Base-by-base conservation (phyloP, 2,329 filamentous ascomycete species). In the Diplocarpon mali region DNA sequence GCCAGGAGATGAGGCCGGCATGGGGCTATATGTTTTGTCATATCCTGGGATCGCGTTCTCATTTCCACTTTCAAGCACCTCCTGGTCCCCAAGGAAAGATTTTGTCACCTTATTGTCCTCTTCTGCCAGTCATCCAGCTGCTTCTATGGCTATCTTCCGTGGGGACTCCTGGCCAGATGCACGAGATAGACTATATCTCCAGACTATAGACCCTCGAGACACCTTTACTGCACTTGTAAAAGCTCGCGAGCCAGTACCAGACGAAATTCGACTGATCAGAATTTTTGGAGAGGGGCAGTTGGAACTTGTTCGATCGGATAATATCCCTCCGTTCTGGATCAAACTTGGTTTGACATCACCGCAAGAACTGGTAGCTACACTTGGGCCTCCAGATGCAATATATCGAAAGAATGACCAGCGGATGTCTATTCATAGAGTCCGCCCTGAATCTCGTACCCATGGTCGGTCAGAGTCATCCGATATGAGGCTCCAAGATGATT, bases 31-130 rank as follows among this genome's bases (percentile, higher is more conserved):
- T 60, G 80, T 95, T 29, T 69, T 98, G 29, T 96, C 90, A 1
- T 98, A 95, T 65, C 89, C 90, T 1, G 92, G 92, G 0, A 80
- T 98, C 27, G 87, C 90, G 0, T 95, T 96, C 62, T 89, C 84
- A 31, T 98, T 98, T 53, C 80, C 86, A 0, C 69, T 96, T 27
- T 73, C 80, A 40, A 69, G 76, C 46, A 79, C 83, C 1, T 76
- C 80, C 16, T 95, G 87, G 71, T 85, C 84, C 3, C 74, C 81
- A 1, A 66, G 70, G 40, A 81, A 80, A 58, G 89, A 96, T 59
- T 88, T 94, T 50, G 88, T 95, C 27, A 83, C 86, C 0, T 67
- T 95, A 31, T 73, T 96, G 13, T 88, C 87, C 0, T 85, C 87
- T 0, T 77, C 84, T 0, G 78, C 81, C 14, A 85, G 83, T 43